Percentiles rank a stretch among this genome's conserved stretches.
These are phyloP conservation scores for Amorphotheca resinae DNA, from an alignment of 495 filamentous ascomycete species.

Conservation along the genomic window DNA sequence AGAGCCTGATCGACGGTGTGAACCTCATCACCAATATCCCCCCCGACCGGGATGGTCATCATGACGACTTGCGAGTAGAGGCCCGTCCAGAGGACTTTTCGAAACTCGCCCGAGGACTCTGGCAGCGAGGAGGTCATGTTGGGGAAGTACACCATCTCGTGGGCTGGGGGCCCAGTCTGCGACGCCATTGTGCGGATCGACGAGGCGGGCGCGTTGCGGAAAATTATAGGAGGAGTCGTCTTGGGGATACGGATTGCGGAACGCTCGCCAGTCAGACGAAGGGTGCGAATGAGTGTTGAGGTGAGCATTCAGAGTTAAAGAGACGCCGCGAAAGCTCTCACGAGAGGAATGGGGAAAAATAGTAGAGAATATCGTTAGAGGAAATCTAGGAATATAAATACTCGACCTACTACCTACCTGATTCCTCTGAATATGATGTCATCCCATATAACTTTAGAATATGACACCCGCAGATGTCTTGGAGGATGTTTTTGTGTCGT, in stretches of 20 bases:
- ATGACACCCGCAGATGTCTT: too few species aligned
- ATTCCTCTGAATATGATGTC: too few species aligned
- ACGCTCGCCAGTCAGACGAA: not conserved
- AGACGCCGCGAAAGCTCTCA: too few species aligned
- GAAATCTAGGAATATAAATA: too few species aligned
- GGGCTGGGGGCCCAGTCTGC: constrained; percentile 29
- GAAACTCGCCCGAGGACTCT: constrained; percentile 40
- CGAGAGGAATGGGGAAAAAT: not conserved
- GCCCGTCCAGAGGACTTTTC: constrained; percentile 49
- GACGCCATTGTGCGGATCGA: constrained; percentile 12
- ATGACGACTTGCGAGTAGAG: constrained; percentile 50
- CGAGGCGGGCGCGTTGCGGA: too few species aligned
- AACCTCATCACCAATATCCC: constrained; percentile 55
- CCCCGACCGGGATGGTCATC: constrained; percentile 51
- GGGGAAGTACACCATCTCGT: constrained; percentile 48
- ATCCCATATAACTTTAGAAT: too few species aligned
- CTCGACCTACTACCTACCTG: too few species aligned
- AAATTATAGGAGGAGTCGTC: not conserved
- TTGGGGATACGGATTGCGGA: not conserved
- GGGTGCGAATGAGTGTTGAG: constrained; percentile 4
- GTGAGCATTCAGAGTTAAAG: constrained; percentile 4
- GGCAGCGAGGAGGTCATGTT: constrained; percentile 38
- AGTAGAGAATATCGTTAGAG: too few species aligned
- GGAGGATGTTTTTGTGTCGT: too few species aligned
- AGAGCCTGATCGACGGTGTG: constrained; percentile 48